A percentile compares a stretch with the other conserved stretches of the same genome.
These are phyloP conservation scores for Penicillium sumatraense DNA, from an alignment of 2,329 filamentous ascomycete species.

Conservation along the genomic window DNA sequence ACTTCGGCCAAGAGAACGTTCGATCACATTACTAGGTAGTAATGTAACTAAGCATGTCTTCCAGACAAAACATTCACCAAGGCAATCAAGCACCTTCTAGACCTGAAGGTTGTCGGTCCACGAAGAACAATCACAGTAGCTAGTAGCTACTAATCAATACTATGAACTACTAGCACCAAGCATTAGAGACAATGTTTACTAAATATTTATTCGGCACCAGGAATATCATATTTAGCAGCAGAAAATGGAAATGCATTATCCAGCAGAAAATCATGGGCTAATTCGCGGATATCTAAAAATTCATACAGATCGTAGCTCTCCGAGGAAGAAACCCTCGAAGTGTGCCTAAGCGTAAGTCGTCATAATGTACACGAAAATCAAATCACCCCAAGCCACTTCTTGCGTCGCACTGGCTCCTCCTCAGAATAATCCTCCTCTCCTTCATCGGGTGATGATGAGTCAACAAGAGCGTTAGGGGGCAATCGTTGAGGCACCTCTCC, in stretches of 20 bases:
- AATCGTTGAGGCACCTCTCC: constrained; percentile 21
- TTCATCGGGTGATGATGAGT: constrained; percentile 7
- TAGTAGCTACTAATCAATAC: too few species aligned
- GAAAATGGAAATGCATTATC: background rate
- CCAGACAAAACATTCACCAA: too few species aligned
- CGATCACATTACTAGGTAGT: too few species aligned
- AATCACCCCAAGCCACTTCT: constrained; percentile 26
- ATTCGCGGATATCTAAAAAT: background rate
- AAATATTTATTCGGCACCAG: too few species aligned
- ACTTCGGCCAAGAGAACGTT: background rate
- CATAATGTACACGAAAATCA: constrained; percentile 22
- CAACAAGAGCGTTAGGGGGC: constrained; percentile 12
- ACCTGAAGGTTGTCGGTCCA: too few species aligned
- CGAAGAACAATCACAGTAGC: too few species aligned
- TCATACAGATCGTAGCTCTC: constrained; percentile 19
- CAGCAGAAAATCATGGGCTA: background rate
- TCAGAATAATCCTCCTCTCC: constrained; percentile 24
- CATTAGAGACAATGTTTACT: too few species aligned
- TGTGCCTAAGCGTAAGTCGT: constrained; percentile 11
- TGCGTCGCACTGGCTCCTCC: constrained; percentile 26
- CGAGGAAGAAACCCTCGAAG: constrained; percentile 2
- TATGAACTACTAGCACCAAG: too few species aligned
- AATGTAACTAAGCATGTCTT: too few species aligned
- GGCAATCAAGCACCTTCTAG: too few species aligned
- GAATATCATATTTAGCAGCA: background rate